These are phyloP conservation scores for Plasmopara muralis DNA, from an alignment of 352 stramenopile genomes.

Conservation along the genomic window DNA sequence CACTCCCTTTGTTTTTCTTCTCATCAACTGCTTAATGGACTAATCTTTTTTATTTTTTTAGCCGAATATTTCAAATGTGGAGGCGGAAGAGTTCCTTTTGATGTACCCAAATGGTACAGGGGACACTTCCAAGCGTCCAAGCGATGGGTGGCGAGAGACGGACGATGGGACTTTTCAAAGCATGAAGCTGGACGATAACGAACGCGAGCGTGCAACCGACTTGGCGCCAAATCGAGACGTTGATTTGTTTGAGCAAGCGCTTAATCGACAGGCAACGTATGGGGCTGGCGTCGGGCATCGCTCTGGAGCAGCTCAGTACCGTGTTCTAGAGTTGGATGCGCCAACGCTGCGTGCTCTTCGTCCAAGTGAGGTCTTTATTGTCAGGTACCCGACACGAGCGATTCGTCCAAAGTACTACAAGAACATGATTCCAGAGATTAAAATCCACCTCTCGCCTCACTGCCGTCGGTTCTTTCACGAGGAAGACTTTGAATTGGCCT, in stretches of 20 bases:
- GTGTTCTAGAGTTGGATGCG: constrained; percentile 72
- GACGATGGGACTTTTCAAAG: constrained; percentile 65
- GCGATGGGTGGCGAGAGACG: constrained; percentile 48
- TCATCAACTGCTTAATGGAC: not conserved
- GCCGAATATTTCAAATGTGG: constrained; percentile 65
- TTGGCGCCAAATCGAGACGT: constrained; percentile 21
- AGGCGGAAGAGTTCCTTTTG: constrained; percentile 79
- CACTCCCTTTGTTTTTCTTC: not conserved
- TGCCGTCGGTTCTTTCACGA: constrained; percentile 93
- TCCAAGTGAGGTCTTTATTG: constrained; percentile 82
- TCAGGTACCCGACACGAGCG: constrained; percentile 78
- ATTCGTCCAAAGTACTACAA: constrained; percentile 77
- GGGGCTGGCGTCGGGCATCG: constrained; percentile 41
- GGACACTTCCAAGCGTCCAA: constrained; percentile 14
- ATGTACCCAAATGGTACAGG: constrained; percentile 39
- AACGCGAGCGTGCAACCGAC: constrained; percentile 22
- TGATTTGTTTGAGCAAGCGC: constrained; percentile 77
- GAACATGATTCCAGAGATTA: constrained; percentile 91
- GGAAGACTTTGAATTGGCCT: constrained; percentile 93
- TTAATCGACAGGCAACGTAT: constrained; percentile 79
- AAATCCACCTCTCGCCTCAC: constrained; percentile 83
- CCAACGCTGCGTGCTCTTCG: constrained; percentile 58
- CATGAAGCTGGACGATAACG: constrained; percentile 71
- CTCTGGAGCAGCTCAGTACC: constrained; percentile 48
- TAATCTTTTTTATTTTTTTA: constrained; percentile 15